phyloP scores from a whole-genome alignment of 129 eudicot genomes.

The Artemisia annua region DNA sequence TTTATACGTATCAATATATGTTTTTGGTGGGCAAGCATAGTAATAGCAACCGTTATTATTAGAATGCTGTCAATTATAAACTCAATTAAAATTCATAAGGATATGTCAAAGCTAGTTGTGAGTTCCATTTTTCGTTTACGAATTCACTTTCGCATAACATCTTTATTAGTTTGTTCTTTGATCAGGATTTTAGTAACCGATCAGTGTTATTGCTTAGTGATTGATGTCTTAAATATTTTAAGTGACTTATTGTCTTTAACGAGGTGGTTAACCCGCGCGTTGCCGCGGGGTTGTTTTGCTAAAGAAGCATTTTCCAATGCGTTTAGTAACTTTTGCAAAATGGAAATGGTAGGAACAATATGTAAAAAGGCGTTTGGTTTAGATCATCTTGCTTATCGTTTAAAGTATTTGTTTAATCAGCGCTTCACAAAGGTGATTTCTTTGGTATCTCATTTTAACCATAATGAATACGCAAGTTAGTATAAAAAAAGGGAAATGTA shows the following conservation, averaged over 20 bases:
- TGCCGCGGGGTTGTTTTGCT: too few species aligned
- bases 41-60: slow-evolving; percentile 56
- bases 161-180: neutral
- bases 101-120: slow-evolving; percentile 72
- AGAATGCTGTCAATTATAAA: slow-evolving; percentile 54
- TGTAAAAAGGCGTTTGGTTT: too few species aligned
- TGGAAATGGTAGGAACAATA: too few species aligned
- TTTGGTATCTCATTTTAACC: too few species aligned
- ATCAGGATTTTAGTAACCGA: neutral
- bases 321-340: too few species aligned
- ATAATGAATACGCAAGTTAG: too few species aligned
- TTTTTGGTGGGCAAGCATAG: slow-evolving; percentile 83
- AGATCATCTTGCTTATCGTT: too few species aligned
- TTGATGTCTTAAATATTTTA: neutral
- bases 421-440: too few species aligned
- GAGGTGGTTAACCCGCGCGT: too few species aligned
- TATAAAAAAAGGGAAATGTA: too few species aligned
- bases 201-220: neutral
- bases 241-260: neutral
- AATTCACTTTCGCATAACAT: neutral
- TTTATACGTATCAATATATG: neutral
- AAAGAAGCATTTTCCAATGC: too few species aligned
- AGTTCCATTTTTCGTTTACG: slow-evolving; percentile 27
- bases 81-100: slow-evolving; percentile 64
- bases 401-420: too few species aligned